phyloP scores from a whole-genome alignment of 495 filamentous ascomycete genomes.

The Podospora pseudocomata region DNA sequence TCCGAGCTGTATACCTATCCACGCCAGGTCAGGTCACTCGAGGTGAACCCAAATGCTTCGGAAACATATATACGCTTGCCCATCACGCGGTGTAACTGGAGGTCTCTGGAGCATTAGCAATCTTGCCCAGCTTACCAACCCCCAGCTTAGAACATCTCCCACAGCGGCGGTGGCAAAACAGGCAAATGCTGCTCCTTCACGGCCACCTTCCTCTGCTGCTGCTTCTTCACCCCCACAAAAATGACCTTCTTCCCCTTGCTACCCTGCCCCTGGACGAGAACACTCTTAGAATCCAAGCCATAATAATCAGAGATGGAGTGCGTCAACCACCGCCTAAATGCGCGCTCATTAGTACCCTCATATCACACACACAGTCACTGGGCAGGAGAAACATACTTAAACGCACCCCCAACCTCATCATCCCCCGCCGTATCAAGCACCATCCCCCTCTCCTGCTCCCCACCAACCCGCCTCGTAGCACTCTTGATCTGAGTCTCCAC shows the following conservation, averaged over 20 bases:
- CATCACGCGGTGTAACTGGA: too few species aligned
- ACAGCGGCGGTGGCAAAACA: constrained; percentile 30
- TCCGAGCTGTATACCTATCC: too few species aligned
- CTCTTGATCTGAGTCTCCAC: constrained; percentile 33
- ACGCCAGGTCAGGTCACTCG: too few species aligned
- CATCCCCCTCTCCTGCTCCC: constrained; percentile 67
- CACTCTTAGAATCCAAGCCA: constrained; percentile 78
- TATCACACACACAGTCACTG: neutral
- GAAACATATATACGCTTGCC: neutral
- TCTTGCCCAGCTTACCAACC: neutral
- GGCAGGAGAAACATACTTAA: constrained; percentile 59
- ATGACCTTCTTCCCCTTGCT: constrained; percentile 75
- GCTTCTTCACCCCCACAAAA: constrained; percentile 73
- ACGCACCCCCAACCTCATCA: constrained; percentile 73
- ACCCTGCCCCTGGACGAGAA: constrained; percentile 56
- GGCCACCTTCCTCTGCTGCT: constrained; percentile 25
- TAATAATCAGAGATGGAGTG: constrained; percentile 93
- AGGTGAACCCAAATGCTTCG: too few species aligned
- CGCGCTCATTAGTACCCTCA: constrained; percentile 3
- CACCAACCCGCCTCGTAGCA: constrained; percentile 60
- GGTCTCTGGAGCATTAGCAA: too few species aligned
- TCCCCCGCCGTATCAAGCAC: constrained; percentile 72
- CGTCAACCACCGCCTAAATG: constrained; percentile 78
- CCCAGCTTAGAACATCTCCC: constrained; percentile 31
- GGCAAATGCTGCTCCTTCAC: constrained; percentile 4